Base-by-base conservation (phyloP, 1,284 basidiomycete genomes). In the Phenoliferia sp. region DNA sequence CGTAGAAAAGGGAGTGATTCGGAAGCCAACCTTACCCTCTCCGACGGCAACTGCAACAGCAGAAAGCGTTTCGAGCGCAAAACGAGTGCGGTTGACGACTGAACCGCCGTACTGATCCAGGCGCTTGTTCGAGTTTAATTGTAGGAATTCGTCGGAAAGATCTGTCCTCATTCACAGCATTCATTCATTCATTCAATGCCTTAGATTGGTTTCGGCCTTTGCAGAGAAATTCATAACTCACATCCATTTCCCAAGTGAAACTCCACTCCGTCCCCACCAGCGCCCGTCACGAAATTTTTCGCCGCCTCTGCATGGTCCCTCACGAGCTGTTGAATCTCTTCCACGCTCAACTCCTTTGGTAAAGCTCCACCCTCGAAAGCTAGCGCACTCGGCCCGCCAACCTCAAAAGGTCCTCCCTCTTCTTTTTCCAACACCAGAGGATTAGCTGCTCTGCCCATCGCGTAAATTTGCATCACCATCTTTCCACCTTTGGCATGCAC, bases 201-300 rank as follows among this genome's bases (percentile, higher is more conserved):
- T 22, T 17, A 55, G 54, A 9, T n/a, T n/a, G n/a, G n/a, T n/a
- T n/a, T n/a, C n/a, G n/a, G n/a, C n/a, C n/a, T n/a, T n/a, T 50
- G 81, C 76, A 1, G 77, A 79, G 50, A 85, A 77, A 12, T 12
- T 12, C 22, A 10, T 19, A 54, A n/a, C 10, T 26, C 59, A 83
- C 80, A 62, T 75, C 12, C 79, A 80, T 55, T 58, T 22, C 22
- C 56, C 16, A 17, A 17, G 15, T 33, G 74, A 75, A 68, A 81
- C 81, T 88, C 86, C 35, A 87, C 83, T 39, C 86, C 86, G 72
- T 89, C 86, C 70, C 88, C 87, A 0, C 86, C 87, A 29, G 86
- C 85, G 73, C 82, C 80, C 52, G 70, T 57, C 58, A 85, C 82
- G 3, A 86, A 85, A 65, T 84, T 84, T 17, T 78, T 64, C 0